Evolutionary conservation across 768 basidiomycete species (phyloP).

Genomic region (Termitomyces sp.): DNA sequence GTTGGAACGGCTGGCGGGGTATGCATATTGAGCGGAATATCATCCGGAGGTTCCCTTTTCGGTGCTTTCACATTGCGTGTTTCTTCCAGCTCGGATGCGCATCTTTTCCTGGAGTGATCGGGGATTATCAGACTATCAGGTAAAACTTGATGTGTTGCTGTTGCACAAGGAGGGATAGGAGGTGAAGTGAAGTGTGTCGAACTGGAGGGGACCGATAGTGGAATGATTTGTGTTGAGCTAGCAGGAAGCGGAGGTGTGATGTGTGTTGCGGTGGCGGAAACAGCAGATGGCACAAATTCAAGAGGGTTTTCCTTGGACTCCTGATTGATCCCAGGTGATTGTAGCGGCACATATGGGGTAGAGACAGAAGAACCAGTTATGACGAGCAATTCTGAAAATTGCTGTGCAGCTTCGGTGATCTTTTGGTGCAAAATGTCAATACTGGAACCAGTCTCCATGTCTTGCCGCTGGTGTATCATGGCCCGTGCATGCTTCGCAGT

Average conservation of each 20-base stretch:
- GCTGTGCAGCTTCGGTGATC: slow-evolving; percentile 47
- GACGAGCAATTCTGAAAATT: slow-evolving; percentile 38
- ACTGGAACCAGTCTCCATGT: slow-evolving; percentile 40
- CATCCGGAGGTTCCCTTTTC: slow-evolving; percentile 46
- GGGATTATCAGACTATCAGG: slow-evolving; percentile 19
- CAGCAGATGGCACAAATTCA: slow-evolving; percentile 10
- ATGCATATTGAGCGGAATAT: slow-evolving; percentile 26
- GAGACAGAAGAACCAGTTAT: slow-evolving; percentile 19
- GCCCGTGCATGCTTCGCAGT: slow-evolving; percentile 54
- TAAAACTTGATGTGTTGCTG: slow-evolving; percentile 14
- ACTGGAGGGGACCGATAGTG: background rate
- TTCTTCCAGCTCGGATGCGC: slow-evolving; percentile 38
- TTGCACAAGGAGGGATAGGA: slow-evolving; percentile 6
- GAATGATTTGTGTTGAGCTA: background rate
- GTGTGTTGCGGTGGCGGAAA: slow-evolving; percentile 2
- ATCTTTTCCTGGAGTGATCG: slow-evolving; percentile 40
- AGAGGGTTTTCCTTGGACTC: slow-evolving; percentile 15
- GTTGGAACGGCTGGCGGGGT: slow-evolving; percentile 11
- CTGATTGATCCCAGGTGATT: slow-evolving; percentile 12
- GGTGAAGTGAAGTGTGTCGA: slow-evolving; percentile 3
- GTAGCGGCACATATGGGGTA: slow-evolving; percentile 13
- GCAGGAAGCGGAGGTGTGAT: slow-evolving; percentile 11
- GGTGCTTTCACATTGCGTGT: slow-evolving; percentile 39
- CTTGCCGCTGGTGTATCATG: slow-evolving; percentile 41
- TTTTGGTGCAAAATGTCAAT: slow-evolving; percentile 54